A percentile compares a stretch with the other conserved stretches of the same genome.
Conservation (phyloP, 306 rosid species). For the Coriaria nepalensis region DNA sequence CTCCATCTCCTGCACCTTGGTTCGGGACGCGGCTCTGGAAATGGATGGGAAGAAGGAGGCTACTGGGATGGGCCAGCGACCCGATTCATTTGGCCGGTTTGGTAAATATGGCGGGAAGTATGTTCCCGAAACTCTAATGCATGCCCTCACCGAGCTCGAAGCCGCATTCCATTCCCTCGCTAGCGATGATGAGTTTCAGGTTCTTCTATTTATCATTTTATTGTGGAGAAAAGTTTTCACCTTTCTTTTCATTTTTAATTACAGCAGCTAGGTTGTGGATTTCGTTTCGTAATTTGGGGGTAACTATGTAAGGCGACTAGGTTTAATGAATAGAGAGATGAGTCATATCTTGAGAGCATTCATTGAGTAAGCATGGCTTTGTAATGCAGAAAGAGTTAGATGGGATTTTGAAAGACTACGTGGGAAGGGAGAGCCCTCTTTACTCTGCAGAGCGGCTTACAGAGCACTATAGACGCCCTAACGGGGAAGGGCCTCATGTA, state of each 20-base stretch:
- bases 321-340: background rate
- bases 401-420: constrained; percentile 77
- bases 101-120: constrained; percentile 89
- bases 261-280: background rate
- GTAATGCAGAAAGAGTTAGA: constrained; percentile 52
- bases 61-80: constrained; percentile 24
- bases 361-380: constrained; percentile 11
- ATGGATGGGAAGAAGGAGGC: constrained; percentile 18
- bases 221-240: background rate
- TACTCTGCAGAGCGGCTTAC: constrained; percentile 94
- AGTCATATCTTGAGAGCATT: background rate
- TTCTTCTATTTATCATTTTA: constrained; percentile 5
- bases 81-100: constrained; percentile 83
- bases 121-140: constrained; percentile 90
- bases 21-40: constrained; percentile 23
- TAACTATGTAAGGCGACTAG: too few relatives aligned
- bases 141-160: constrained; percentile 81
- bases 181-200: constrained; percentile 65
- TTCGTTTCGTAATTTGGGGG: background rate
- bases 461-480: constrained; percentile 60
- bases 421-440: constrained; percentile 90
- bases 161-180: constrained; percentile 58
- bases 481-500: constrained; percentile 79
- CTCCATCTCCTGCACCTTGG: constrained; percentile 37
- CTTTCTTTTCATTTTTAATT: background rate